Evolutionary conservation across 108 stramenopile genomes (phyloP), one percentile per base, ranked within the genome.

Genomic region (Phaeodactylum tricornutum): DNA sequence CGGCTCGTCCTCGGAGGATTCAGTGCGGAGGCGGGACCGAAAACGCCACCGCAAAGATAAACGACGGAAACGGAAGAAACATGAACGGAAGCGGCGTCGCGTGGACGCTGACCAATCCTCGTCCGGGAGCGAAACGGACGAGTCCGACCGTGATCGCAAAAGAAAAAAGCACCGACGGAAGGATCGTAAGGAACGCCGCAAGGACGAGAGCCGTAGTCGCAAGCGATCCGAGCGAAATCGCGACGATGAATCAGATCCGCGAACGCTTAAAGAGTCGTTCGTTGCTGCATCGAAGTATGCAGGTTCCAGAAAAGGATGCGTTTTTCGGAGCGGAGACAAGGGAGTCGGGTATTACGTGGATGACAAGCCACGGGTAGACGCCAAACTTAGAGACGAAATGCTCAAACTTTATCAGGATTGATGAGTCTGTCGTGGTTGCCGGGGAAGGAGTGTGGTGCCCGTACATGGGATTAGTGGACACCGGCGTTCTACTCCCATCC

Each of bases 31-130:
- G 55, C 62, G 57, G 21, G 12, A 52, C 12, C 57, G 46, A 1
- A 63, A 67, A 17, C 57, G 57, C 44, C 5, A 56, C 38, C 12
- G 15, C 14, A 40, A 53, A 43, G 14, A 62, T 57, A 42, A 70
- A 68, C 33, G 47, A 57, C 69, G 35, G 45, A 60, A 39, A 38
- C 30, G 36, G 58, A 59, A 29, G 48, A 30, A 29, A 2, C 44
- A 9, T 20, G 3, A 5, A 45, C 17, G 27, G 22, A 32, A 49
- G 15, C 50, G 49, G 15, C 25, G 51, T n/a, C 25, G 41, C 12
- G 41, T 7, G 41, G 16, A 43, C 7, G 41, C 11, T 16, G 41
- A 43, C 25, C 9, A 36, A 15, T 32, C 36, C 3, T 49, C 48
- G 22, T 32, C 48, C 8, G 12, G 12, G 33, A 34, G 12, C 33